Base-by-base conservation (phyloP, 176 grass and related monocot genomes). In the Echinochloa phyllopogon region DNA sequence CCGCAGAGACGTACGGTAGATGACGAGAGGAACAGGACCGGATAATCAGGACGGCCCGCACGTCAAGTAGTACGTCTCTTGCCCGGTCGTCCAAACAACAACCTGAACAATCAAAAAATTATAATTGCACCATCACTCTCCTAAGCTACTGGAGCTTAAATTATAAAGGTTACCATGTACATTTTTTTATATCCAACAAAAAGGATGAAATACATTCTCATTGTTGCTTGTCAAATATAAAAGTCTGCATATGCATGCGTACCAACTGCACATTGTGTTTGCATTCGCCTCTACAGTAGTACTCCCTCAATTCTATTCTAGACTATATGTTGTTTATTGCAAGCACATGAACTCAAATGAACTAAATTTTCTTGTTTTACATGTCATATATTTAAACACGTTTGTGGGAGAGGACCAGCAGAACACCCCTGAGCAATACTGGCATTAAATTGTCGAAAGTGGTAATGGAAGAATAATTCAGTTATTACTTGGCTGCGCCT, bases 41-140 rank as follows among this genome's bases (percentile, higher is more conserved):
- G 29, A 33, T 72, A 77, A 78, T 88, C 75, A 47, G 39, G 15
- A 65, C 76, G 87, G 81, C 81, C 7, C 23, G 25, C 13, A 75
- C 80, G 71, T 65, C 80, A 65, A 14, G 50, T 6, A 55, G 56
- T n/a, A n/a, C n/a, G n/a, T 20, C 3, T 20, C 18, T 5, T 58
- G 18, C 74, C 20, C 20, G 74, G 74, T 76, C 52, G n/a, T n/a
- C n/a, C n/a, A n/a, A n/a, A n/a, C n/a, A n/a, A n/a, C 73, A 53
- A 53, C 53, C 3, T 53, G 8, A 53, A 33, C 25, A 15, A 3
- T 18, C 14, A 10, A 3, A 21, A 51, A 52, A 53, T 21, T 74
- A 17, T 15, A 38, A 5, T 17, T 65, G 14, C 61, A 64, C 27
- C 61, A 5, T 15, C 29, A 33, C 29, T 33, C 10, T 29, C 13